phyloP scores from a whole-genome alignment of 2,329 filamentous ascomycete genomes.

The Scytalidium lignicola region DNA sequence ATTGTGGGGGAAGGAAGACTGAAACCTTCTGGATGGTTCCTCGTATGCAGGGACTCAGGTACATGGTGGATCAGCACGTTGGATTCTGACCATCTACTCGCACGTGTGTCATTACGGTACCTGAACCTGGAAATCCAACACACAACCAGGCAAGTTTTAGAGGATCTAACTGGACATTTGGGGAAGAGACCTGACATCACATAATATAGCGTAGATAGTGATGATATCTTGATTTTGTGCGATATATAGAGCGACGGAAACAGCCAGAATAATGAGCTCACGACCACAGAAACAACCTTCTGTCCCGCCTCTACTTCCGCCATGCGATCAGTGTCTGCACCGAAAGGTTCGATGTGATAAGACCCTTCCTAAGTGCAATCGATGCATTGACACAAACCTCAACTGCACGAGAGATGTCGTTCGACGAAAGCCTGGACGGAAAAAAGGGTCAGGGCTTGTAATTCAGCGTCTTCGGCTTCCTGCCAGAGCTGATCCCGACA shows the following conservation, averaged over 20 bases:
- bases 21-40: not conserved
- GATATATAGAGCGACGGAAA: not conserved
- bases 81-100: too few relatives aligned
- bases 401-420: conserved; percentile 2
- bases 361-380: conserved; percentile 2
- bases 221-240: not conserved
- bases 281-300: not conserved
- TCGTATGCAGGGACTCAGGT: not conserved
- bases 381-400: conserved; percentile 2
- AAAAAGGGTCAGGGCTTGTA: conserved; percentile 5
- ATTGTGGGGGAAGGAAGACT: not conserved
- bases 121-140: too few relatives aligned
- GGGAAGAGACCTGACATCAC: too few relatives aligned
- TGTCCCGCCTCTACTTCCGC: not conserved
- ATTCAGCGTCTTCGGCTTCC: conserved; percentile 1
- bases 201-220: too few relatives aligned
- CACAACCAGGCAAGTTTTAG: too few relatives aligned
- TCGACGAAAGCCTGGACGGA: conserved; percentile 2
- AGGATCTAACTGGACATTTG: too few relatives aligned
- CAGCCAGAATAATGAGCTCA: not conserved
- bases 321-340: conserved; percentile 5
- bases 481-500: not conserved
- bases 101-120: too few relatives aligned
- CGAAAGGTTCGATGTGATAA: conserved; percentile 6
- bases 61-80: not conserved